These are phyloP conservation scores for Thoreauomyces humboldtii DNA, from an alignment of 192 early-diverging fungal genomes.

Conservation along the genomic window DNA sequence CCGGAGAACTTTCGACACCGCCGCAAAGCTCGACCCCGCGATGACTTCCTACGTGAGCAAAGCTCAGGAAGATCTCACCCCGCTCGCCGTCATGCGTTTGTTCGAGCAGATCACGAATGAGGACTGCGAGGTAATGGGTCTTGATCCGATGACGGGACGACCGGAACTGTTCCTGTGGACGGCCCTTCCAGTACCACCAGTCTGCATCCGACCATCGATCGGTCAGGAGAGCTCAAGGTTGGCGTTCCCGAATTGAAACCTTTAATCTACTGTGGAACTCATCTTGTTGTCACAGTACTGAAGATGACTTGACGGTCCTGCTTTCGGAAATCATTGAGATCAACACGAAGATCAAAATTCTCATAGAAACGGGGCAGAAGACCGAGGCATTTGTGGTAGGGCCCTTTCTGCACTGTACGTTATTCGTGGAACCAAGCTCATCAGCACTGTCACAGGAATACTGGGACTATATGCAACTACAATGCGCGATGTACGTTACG, in stretches of 20 bases:
- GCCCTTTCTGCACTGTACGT: no score
- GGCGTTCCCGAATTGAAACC: not conserved
- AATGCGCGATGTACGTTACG: slow-evolving; percentile 96
- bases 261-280: not conserved
- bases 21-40: slow-evolving; percentile 68
- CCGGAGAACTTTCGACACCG: slow-evolving; percentile 74
- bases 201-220: slow-evolving; percentile 92
- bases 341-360: slow-evolving; percentile 46
- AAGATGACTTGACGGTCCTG: slow-evolving; percentile 96
- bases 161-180: slow-evolving; percentile 96
- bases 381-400: slow-evolving; percentile 22
- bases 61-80: slow-evolving; percentile 94
- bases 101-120: slow-evolving; percentile 86
- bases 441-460: slow-evolving; percentile 76
- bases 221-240: slow-evolving; percentile 82
- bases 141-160: slow-evolving; percentile 78
- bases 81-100: slow-evolving; percentile 77
- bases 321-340: slow-evolving; percentile 91
- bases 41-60: slow-evolving; percentile 72
- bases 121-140: slow-evolving; percentile 93
- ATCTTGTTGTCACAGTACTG: slow-evolving; percentile 60
- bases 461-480: slow-evolving; percentile 94
- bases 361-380: slow-evolving; percentile 29
- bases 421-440: no score
- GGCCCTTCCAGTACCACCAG: slow-evolving; percentile 91